These are phyloP conservation scores for Syzygium malaccense DNA, from an alignment of 441 rosid species.

Conservation along the genomic window DNA sequence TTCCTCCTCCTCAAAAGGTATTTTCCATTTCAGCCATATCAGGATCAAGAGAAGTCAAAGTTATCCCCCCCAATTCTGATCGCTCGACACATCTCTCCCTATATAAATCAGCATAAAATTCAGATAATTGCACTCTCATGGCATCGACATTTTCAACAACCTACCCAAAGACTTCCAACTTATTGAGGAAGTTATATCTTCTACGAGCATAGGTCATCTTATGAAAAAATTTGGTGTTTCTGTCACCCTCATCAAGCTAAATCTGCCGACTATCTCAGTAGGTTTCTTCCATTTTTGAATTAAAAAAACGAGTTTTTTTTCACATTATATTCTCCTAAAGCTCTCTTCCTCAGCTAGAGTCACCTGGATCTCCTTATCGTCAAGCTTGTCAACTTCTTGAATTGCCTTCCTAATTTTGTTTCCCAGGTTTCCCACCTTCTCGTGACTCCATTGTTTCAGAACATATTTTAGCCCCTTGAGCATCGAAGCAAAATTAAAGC, in stretches of 20 bases:
- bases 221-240: background rate
- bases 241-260: background rate
- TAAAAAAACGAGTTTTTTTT: background rate
- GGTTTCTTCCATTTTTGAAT: background rate
- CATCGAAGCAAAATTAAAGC: background rate
- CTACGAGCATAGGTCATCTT: background rate
- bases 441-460: background rate
- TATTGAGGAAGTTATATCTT: background rate
- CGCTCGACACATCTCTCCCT: background rate
- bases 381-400: background rate
- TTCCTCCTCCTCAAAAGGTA: background rate
- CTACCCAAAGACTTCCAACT: background rate
- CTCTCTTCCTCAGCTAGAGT: background rate
- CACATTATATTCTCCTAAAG: background rate
- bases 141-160: background rate
- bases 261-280: background rate
- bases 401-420: background rate
- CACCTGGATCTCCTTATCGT: background rate
- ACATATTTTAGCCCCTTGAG: background rate
- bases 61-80: background rate
- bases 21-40: background rate
- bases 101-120: background rate
- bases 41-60: background rate
- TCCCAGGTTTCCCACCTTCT: background rate
- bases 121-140: background rate